Evolutionary conservation across 73 alveolate genomes (phyloP).

Genomic region (Effrenium voratum): DNA sequence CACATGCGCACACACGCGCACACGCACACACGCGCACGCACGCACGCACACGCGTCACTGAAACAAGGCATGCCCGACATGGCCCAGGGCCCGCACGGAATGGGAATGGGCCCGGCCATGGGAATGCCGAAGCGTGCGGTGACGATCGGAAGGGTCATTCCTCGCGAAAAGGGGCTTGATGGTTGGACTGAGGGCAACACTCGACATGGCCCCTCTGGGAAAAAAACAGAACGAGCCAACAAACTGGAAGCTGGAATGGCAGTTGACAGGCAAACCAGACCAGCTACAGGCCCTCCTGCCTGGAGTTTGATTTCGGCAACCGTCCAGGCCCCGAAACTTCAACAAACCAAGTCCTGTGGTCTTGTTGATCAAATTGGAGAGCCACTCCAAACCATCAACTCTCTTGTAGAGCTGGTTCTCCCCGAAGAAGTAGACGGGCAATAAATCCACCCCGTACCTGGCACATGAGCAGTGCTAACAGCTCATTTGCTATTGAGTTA

Average conservation of each 20-base stretch:
- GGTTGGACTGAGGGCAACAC: neutral
- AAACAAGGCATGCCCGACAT: no score
- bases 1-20: no score
- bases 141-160: neutral
- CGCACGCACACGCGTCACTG: no score
- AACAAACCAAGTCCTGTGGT: slow-evolving; percentile 14
- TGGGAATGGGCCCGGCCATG: neutral
- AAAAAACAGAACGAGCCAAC: no score
- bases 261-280: no score
- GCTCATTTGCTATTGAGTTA: no score
- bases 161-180: no score
- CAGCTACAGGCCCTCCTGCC: no score
- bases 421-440: neutral
- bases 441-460: neutral
- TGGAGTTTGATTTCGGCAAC: no score
- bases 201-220: neutral
- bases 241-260: no score
- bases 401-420: slow-evolving; percentile 7
- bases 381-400: slow-evolving; percentile 7
- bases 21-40: no score
- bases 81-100: neutral
- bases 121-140: neutral
- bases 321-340: no score
- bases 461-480: neutral
- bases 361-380: neutral